phyloP scores from a whole-genome alignment of 192 early-diverging fungal species.

The Linnemannia zychae region DNA sequence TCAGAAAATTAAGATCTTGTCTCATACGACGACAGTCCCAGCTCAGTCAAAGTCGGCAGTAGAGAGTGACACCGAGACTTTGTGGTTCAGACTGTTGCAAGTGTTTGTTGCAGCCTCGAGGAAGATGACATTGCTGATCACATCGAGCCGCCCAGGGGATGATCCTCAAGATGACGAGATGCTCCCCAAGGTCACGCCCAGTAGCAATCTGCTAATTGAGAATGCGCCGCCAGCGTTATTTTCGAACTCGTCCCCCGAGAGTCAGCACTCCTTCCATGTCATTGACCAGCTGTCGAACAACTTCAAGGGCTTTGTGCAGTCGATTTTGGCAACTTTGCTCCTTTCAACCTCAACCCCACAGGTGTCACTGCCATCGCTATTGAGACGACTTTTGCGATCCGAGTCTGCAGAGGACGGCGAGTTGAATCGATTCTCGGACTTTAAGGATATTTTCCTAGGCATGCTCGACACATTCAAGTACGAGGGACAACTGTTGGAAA shows the following conservation, averaged over 20 bases:
- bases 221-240: conserved; percentile 47
- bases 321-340: conserved; percentile 67
- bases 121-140: conserved; percentile 53
- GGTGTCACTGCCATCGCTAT: conserved; percentile 67
- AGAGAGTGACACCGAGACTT: conserved; percentile 63
- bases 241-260: conserved; percentile 42
- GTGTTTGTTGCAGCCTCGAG: conserved; percentile 70
- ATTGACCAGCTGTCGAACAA: conserved; percentile 61
- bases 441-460: conserved; percentile 69
- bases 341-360: conserved; percentile 70
- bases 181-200: not conserved
- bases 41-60: conserved; percentile 13
- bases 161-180: not conserved
- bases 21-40: conserved; percentile 19
- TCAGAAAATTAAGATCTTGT: conserved; percentile 35
- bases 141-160: conserved; percentile 1
- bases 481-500: conserved; percentile 69
- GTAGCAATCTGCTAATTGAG: conserved; percentile 16
- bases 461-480: conserved; percentile 77
- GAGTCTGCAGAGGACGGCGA: conserved; percentile 50
- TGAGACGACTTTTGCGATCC: conserved; percentile 68
- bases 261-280: conserved; percentile 37
- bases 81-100: conserved; percentile 71
- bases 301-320: conserved; percentile 71
- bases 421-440: conserved; percentile 64